phyloP scores from a whole-genome alignment of 176 grass and related monocot genomes.

The Oryza glaberrima region DNA sequence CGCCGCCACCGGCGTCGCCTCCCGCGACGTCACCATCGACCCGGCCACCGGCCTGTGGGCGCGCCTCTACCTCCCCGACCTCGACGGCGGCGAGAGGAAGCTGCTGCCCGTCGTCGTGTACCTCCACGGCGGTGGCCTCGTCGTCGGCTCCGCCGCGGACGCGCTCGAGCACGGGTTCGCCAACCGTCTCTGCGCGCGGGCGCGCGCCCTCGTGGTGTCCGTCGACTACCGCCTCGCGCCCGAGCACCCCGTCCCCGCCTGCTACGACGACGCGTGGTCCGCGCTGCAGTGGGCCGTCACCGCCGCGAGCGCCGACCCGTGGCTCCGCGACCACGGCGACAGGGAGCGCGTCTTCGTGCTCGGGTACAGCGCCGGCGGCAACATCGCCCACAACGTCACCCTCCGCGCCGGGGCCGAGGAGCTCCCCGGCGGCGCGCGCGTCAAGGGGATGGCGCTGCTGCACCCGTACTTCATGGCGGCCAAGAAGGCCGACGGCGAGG shows the following conservation, averaged over 20 bases:
- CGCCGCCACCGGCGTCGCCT: slow-evolving; percentile 48
- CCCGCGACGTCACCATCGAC: slow-evolving; percentile 57
- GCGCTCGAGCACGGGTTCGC: slow-evolving; percentile 51
- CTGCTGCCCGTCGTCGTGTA: slow-evolving; percentile 52
- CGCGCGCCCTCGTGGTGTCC: slow-evolving; percentile 54
- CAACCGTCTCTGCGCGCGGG: slow-evolving; percentile 46
- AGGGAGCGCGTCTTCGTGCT: slow-evolving; percentile 32
- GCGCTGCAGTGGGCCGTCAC: slow-evolving; percentile 41
- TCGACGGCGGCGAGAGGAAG: not conserved
- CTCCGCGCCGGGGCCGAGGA: slow-evolving; percentile 37
- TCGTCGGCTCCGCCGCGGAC: slow-evolving; percentile 44
- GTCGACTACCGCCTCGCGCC: slow-evolving; percentile 77
- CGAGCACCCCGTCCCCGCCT: slow-evolving; percentile 60
- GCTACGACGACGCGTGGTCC: slow-evolving; percentile 56
- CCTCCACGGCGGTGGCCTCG: slow-evolving; percentile 60
- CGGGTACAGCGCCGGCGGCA: slow-evolving; percentile 57
- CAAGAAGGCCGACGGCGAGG: not conserved
- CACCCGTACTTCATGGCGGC: slow-evolving; percentile 40
- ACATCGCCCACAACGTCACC: slow-evolving; percentile 58
- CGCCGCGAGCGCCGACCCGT: not conserved
- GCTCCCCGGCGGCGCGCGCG: not conserved
- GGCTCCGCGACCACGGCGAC: slow-evolving; percentile 48
- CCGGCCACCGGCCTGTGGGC: slow-evolving; percentile 43
- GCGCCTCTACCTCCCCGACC: slow-evolving; percentile 62
- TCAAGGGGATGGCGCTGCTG: slow-evolving; percentile 48